A percentile compares a stretch with the other conserved stretches of the same genome.
Evolutionary conservation across 2,329 filamentous ascomycete species (phyloP).

Genomic region (Fusarium buxicola): DNA sequence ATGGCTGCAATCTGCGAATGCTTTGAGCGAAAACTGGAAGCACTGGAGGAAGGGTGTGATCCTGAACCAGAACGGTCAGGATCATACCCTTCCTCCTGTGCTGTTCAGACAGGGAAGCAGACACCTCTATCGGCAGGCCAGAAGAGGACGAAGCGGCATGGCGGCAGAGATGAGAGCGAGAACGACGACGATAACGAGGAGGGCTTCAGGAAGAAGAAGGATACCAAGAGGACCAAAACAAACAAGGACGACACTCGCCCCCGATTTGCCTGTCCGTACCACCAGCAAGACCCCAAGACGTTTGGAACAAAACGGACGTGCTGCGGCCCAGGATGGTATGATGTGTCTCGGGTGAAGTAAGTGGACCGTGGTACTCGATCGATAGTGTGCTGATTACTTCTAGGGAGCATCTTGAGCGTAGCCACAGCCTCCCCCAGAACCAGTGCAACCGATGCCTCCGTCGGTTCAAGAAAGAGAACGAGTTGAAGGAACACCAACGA

Average conservation of each 20-base stretch:
- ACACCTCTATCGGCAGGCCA: slow-evolving; percentile 26
- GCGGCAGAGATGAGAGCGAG: slow-evolving; percentile 46
- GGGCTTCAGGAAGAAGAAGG: slow-evolving; percentile 47
- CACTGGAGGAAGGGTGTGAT: slow-evolving; percentile 33
- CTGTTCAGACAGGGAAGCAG: slow-evolving; percentile 22
- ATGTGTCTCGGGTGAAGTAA: slow-evolving; percentile 43
- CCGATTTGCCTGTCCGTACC: slow-evolving; percentile 53
- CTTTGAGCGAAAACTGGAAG: slow-evolving; percentile 36
- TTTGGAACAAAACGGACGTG: slow-evolving; percentile 41
- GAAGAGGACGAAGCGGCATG: slow-evolving; percentile 31
- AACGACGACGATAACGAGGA: slow-evolving; percentile 44
- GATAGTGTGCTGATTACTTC: neutral
- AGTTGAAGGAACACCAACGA: slow-evolving; percentile 40
- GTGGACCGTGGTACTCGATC: neutral
- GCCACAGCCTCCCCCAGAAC: slow-evolving; percentile 32
- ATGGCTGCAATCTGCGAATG: slow-evolving; percentile 23
- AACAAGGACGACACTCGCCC: slow-evolving; percentile 46
- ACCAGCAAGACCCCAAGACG: slow-evolving; percentile 49
- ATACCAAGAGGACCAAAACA: slow-evolving; percentile 53
- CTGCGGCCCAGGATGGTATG: slow-evolving; percentile 40
- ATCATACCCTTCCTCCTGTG: slow-evolving; percentile 37
- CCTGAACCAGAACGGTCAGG: slow-evolving; percentile 13
- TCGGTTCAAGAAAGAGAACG: slow-evolving; percentile 32
- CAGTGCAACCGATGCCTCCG: slow-evolving; percentile 39
- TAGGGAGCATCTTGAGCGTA: slow-evolving; percentile 43